A percentile compares a stretch with the other conserved stretches of the same genome.
Evolutionary conservation across 768 basidiomycete species (phyloP).

Genomic region (Leccinum truebloodii): DNA sequence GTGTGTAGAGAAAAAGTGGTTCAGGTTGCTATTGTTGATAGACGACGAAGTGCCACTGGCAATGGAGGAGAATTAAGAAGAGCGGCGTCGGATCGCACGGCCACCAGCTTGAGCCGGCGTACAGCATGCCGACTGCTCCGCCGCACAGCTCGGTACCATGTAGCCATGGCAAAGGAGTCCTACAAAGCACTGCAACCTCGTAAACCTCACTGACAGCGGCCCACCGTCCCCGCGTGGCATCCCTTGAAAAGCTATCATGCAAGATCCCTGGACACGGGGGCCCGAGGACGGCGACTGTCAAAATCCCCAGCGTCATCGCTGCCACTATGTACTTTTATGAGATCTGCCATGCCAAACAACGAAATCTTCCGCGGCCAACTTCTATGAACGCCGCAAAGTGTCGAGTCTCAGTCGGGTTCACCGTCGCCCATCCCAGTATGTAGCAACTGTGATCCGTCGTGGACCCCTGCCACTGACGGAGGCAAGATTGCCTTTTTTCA

Average conservation of each 20-base stretch:
- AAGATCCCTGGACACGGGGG: neutral
- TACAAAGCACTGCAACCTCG: neutral
- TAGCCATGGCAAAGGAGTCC: neutral
- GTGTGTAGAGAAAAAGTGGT: neutral
- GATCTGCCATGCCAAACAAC: too few relatives aligned
- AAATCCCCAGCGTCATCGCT: neutral
- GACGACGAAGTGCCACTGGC: neutral
- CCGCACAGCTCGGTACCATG: neutral
- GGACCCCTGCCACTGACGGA: neutral
- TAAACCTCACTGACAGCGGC: neutral
- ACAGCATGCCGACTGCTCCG: neutral
- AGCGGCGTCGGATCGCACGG: neutral
- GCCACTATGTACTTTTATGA: neutral
- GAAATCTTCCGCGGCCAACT: neutral
- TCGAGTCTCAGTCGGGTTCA: neutral
- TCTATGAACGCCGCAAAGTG: neutral
- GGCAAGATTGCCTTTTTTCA: neutral
- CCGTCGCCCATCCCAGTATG: too few relatives aligned
- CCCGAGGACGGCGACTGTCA: neutral
- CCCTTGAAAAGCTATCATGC: too few relatives aligned
- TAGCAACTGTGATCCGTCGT: neutral
- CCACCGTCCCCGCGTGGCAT: too few relatives aligned
- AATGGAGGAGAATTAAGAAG: neutral
- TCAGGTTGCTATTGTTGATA: neutral
- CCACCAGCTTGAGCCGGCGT: neutral